Conservation (phyloP, 257 asterid genomes). For the Leonotis leonurus region DNA sequence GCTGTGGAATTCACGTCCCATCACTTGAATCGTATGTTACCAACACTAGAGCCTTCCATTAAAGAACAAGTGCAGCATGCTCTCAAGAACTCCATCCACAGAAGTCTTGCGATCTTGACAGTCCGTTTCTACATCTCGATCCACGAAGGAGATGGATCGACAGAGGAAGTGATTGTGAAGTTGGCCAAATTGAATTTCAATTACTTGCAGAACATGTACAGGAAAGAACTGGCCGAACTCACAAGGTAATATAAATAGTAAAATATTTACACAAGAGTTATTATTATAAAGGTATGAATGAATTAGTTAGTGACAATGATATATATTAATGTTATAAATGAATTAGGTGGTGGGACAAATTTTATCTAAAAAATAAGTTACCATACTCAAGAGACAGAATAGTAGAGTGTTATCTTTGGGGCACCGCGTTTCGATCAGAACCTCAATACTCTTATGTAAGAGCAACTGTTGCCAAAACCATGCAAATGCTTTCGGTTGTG, state of each 20-base stretch:
- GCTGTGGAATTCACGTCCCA: slow-evolving; percentile 5
- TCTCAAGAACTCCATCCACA: neutral
- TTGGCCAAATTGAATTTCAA: too few relatives aligned
- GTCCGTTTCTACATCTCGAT: neutral
- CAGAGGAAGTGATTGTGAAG: too few relatives aligned
- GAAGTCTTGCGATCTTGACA: too few relatives aligned
- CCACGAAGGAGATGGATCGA: neutral
- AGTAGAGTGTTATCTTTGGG: slow-evolving; percentile 27
- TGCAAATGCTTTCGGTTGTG: neutral
- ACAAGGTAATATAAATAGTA: neutral
- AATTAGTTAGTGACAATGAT: neutral
- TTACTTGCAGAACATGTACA: neutral
- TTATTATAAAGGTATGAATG: too few relatives aligned
- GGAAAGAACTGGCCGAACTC: neutral
- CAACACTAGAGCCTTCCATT: neutral
- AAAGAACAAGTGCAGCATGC: neutral
- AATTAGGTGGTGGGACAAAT: slow-evolving; percentile 40
- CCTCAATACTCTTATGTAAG: slow-evolving; percentile 20
- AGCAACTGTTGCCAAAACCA: neutral
- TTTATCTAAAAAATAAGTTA: slow-evolving; percentile 19
- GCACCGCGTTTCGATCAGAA: slow-evolving; percentile 2
- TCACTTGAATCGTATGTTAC: neutral
- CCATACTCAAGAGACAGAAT: slow-evolving; percentile 24
- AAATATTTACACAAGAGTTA: too few relatives aligned
- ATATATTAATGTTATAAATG: too few relatives aligned